Evolutionary conservation across 768 basidiomycete species (phyloP).

Genomic region (Rhodotorula graminis): DNA sequence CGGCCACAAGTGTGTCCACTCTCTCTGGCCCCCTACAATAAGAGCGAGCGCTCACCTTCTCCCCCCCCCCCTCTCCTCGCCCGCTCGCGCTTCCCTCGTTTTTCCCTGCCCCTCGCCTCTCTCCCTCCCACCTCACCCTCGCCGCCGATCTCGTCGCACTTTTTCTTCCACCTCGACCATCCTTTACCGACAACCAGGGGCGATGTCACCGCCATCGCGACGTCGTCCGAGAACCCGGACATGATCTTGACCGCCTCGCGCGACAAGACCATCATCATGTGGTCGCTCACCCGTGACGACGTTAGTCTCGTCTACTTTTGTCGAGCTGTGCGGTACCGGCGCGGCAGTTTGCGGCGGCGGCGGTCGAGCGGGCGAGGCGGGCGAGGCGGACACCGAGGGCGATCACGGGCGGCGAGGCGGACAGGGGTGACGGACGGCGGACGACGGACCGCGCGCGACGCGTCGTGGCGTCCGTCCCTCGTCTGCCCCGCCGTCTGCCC

Average conservation of each 20-base stretch:
- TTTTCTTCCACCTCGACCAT: too few relatives aligned
- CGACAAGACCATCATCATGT: constrained; percentile 99
- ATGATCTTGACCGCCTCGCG: constrained; percentile 98
- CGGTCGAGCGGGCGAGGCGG: too few relatives aligned
- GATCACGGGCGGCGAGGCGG: too few relatives aligned
- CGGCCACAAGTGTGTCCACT: constrained; percentile 36
- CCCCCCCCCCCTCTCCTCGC: not conserved
- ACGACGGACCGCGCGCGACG: too few relatives aligned
- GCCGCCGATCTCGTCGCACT: not conserved
- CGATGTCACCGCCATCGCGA: constrained; percentile 98
- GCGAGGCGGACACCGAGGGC: too few relatives aligned
- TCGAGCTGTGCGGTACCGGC: not conserved
- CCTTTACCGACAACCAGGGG: constrained; percentile 65
- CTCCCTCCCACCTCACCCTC: not conserved
- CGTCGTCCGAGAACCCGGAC: constrained; percentile 94
- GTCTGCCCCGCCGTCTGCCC: too few relatives aligned
- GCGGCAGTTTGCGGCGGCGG: too few relatives aligned
- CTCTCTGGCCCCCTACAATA: not conserved
- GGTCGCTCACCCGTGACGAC: constrained; percentile 83
- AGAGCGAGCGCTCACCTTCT: not conserved
- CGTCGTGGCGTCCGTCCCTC: too few relatives aligned
- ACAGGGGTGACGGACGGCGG: too few relatives aligned
- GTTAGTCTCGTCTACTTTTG: constrained; percentile 42
- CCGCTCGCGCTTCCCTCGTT: too few relatives aligned
- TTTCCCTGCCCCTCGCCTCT: not conserved